Evolutionary conservation across 148 eudicot genomes (phyloP), one percentile per base, ranked within the genome.

Genomic region (Rhododendron ovatum): DNA sequence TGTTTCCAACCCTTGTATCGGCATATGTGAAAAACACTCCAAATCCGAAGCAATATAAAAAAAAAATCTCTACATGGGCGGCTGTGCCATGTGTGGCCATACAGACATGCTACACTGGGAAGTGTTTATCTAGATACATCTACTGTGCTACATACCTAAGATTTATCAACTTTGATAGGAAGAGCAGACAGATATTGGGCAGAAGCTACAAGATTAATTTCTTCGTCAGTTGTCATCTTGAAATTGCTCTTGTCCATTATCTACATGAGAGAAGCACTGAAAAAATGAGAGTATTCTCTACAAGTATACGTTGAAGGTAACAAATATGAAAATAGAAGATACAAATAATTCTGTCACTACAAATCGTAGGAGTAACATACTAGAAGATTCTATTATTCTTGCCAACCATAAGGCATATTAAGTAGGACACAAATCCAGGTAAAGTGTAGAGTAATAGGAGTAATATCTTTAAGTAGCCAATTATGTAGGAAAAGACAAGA

Each of bases 221-320:
- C 98, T 61, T 94, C 98, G 50, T 95, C 89, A 63, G 92, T 91
- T 30, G 93, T 92, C 81, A 96, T 91, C 92, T 95, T 96, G 87
- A 96, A 96, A 89, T 96, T 95, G 90, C 99, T 96, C 88, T 95
- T 96, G 13, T 94, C 95, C 97, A 95, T 94, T 57, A 94, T 91
- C 99, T 96, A 87, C 78, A 85, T 63, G 45, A 37, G 24, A 67
- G 33, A 26, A 33, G 48, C 24, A 74, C 12, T 33, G n/a, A 14
- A 7, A 73, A 74, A 74, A 74, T 28, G 39, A 15, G 41, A 0
- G 35, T 10, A 9, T 69, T 14, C 3, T 74, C 9, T 28, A 6
- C 9, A 6, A 74, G 9, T 74, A 15, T 33, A 74, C 7, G 9
- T 74, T 15, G 5, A 74, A 35, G 45, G 43, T 30, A 74, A 74